Percentiles rank a stretch among this genome's conserved stretches.
phyloP scores from a whole-genome alignment of 106 monocot genomes.

The Gastrodia elata region DNA sequence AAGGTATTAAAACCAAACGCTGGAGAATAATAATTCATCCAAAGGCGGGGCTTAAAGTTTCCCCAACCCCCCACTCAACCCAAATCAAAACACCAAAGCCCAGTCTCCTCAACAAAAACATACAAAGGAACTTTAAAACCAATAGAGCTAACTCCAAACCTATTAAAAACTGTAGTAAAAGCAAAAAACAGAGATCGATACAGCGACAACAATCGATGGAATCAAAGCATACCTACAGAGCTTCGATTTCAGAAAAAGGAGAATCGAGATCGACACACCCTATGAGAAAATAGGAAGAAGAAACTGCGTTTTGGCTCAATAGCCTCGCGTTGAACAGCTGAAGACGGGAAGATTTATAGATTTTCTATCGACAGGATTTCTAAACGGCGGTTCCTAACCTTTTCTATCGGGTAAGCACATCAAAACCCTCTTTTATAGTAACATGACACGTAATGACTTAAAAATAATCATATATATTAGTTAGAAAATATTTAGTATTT shows the following conservation, averaged over 20 bases:
- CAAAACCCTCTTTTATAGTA: no score
- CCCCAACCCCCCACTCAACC: not conserved
- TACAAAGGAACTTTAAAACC: not conserved
- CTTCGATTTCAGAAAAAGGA: not conserved
- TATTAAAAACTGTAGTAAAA: not conserved
- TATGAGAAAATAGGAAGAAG: not conserved
- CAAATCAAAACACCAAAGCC: not conserved
- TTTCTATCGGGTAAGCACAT: no score
- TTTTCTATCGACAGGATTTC: no score
- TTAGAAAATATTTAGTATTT: no score
- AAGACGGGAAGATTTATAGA: no score
- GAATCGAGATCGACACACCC: not conserved
- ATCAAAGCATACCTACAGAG: not conserved
- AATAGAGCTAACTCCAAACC: not conserved
- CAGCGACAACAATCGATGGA: not conserved
- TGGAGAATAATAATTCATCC: not conserved
- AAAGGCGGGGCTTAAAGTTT: not conserved
- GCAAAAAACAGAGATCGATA: not conserved
- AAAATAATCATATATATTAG: no score
- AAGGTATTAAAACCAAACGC: not conserved
- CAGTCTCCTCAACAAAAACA: not conserved
- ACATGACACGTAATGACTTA: no score
- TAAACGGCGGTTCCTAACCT: no score
- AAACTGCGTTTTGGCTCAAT: not conserved
- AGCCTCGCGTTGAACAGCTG: not conserved